Evolutionary conservation across 1,284 basidiomycete species (phyloP).

Genomic region (Puccinia novopanici): DNA sequence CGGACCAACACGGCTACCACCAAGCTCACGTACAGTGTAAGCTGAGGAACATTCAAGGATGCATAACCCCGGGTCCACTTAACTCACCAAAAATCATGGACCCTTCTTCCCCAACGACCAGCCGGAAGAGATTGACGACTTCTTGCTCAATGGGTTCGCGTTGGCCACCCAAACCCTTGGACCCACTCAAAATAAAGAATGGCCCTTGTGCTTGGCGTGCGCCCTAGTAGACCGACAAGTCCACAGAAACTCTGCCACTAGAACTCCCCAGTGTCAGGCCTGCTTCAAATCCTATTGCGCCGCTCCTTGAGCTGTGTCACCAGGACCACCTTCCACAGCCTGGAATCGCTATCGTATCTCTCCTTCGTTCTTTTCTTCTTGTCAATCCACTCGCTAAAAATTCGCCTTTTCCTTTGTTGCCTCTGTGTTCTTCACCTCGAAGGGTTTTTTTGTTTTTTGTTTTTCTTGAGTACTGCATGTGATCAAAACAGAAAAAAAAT

Average conservation of each 20-base stretch:
- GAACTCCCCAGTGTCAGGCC: constrained; percentile 41
- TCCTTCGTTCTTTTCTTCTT: no score
- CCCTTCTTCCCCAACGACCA: not conserved
- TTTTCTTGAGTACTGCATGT: no score
- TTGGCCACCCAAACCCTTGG: constrained; percentile 44
- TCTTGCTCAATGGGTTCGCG: constrained; percentile 41
- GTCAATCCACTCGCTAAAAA: no score
- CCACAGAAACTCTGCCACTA: not conserved
- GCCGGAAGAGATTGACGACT: constrained; percentile 40
- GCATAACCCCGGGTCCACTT: not conserved
- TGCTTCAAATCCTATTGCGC: constrained; percentile 47
- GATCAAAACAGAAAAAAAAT: no score
- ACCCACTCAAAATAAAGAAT: constrained; percentile 27
- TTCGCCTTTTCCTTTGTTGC: no score
- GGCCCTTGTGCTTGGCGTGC: constrained; percentile 40
- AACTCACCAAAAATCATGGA: not conserved
- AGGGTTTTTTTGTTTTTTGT: no score
- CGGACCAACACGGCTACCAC: constrained; percentile 15
- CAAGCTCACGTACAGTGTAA: constrained; percentile 30
- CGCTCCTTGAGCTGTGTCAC: not conserved
- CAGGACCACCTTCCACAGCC: no score
- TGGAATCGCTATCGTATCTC: no score
- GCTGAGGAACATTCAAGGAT: not conserved
- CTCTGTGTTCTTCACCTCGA: no score
- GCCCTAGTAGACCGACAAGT: constrained; percentile 48